Conservation (phyloP, 1,284 basidiomycete species). For the Ustilago loliicola region DNA sequence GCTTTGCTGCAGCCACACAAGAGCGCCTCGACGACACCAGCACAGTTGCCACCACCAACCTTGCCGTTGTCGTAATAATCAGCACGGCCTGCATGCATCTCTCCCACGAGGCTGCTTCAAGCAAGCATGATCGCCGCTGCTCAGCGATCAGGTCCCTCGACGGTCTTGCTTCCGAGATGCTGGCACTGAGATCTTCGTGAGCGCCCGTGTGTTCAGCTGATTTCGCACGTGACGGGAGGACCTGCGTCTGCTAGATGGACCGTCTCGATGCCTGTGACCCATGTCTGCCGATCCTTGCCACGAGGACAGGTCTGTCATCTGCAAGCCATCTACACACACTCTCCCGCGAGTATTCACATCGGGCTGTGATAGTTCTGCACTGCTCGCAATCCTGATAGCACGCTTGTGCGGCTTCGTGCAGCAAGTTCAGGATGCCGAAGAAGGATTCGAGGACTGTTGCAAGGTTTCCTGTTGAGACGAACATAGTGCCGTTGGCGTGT, state of each 20-base stretch:
- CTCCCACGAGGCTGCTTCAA: not conserved
- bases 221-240: constrained; percentile 8
- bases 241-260: constrained; percentile 3
- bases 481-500: no score
- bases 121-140: not conserved
- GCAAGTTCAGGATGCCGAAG: no score
- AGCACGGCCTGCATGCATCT: not conserved
- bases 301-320: not conserved
- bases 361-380: no score
- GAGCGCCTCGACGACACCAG: constrained; percentile 5
- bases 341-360: not conserved
- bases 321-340: not conserved
- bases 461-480: no score
- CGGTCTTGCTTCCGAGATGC: not conserved
- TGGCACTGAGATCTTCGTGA: not conserved
- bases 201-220: constrained; percentile 2
- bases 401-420: no score
- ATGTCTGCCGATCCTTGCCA: not conserved
- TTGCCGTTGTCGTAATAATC: not conserved
- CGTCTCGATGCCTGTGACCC: not conserved
- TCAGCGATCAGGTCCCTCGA: not conserved
- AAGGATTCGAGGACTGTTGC: no score
- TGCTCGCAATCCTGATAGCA: no score
- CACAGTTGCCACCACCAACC: constrained; percentile 2
- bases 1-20: constrained; percentile 3